Evolutionary conservation across 805 yeast genomes (phyloP).

Genomic region (Hanseniaspora thailandica): DNA sequence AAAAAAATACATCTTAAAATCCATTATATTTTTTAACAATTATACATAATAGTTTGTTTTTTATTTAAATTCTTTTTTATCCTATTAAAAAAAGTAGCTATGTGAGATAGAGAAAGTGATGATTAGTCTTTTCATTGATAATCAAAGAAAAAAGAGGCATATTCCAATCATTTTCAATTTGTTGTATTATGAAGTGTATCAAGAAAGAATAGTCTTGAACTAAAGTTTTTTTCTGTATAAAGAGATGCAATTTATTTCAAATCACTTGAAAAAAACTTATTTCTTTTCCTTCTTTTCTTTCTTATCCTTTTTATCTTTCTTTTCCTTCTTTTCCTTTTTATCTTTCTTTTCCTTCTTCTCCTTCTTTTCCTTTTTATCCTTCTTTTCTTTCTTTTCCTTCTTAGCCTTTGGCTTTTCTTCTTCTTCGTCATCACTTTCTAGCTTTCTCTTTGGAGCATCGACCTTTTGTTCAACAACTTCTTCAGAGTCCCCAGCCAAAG

Average conservation of each 20-base stretch:
- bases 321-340: conserved; percentile 39
- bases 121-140: too few relatives aligned
- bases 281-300: conserved; percentile 39
- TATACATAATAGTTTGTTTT: conserved; percentile 1
- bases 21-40: background rate
- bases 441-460: conserved; percentile 22
- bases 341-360: conserved; percentile 40
- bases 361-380: conserved; percentile 37
- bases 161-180: too few relatives aligned
- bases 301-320: conserved; percentile 39
- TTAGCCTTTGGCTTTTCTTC: conserved; percentile 23
- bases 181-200: too few relatives aligned
- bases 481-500: conserved; percentile 38
- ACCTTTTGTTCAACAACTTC: conserved; percentile 36
- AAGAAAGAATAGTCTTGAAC: too few relatives aligned
- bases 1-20: background rate
- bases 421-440: conserved; percentile 22
- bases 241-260: too few relatives aligned
- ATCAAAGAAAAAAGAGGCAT: too few relatives aligned
- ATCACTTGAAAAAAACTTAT: conserved; percentile 22
- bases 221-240: too few relatives aligned
- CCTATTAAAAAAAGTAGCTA: conserved; percentile 1
- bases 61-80: background rate
- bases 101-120: background rate
- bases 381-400: conserved; percentile 30